Conservation (phyloP, 2,329 filamentous ascomycete species). For the Penicillium crustosum region DNA sequence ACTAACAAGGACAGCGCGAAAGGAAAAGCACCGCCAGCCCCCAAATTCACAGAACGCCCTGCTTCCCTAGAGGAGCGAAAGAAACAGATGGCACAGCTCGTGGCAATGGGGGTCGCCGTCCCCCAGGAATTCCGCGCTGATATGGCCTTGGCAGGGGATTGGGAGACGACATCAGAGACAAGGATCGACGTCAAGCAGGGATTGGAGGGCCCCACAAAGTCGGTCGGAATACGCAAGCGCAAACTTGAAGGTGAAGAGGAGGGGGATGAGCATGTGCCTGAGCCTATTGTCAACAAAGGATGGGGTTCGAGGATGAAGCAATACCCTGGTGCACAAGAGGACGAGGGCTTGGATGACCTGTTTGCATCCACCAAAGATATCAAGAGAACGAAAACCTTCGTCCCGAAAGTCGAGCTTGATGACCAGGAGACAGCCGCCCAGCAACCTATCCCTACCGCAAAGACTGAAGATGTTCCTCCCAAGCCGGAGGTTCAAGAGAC, state of each 20-base stretch:
- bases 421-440: constrained; percentile 12
- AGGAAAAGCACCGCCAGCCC: constrained; percentile 34
- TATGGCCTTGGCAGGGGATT: constrained; percentile 86
- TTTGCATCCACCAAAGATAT: constrained; percentile 42
- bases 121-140: constrained; percentile 75
- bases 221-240: constrained; percentile 47
- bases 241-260: constrained; percentile 47
- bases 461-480: constrained; percentile 18
- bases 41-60: constrained; percentile 35
- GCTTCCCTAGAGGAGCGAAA: constrained; percentile 68
- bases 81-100: constrained; percentile 81
- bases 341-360: constrained; percentile 46
- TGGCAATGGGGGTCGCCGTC: constrained; percentile 79
- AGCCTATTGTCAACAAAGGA: constrained; percentile 38
- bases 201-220: constrained; percentile 40
- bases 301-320: constrained; percentile 46
- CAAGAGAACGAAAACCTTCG: constrained; percentile 35
- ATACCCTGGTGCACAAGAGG: constrained; percentile 42
- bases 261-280: constrained; percentile 34
- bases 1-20: constrained; percentile 28
- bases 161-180: constrained; percentile 66
- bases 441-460: constrained; percentile 9
- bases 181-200: constrained; percentile 43
- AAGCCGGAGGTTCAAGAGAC: constrained; percentile 14
- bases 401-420: constrained; percentile 13